phyloP scores from a whole-genome alignment of 345 rosid species.

The Aurinia saxatilis region DNA sequence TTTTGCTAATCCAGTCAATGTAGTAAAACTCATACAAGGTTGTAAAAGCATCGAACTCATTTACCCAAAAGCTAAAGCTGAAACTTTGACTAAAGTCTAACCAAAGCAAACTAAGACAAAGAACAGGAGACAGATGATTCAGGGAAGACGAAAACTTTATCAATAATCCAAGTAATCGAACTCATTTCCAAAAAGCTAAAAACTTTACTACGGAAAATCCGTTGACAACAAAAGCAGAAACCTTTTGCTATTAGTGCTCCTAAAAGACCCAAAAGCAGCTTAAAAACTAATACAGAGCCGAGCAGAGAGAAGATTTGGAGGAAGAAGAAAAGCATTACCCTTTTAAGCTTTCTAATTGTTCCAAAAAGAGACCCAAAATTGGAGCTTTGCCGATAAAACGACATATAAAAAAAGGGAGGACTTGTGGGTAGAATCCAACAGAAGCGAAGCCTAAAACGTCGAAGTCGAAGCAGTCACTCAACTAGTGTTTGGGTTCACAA shows the following conservation, averaged over 20 bases:
- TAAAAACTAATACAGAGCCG: neutral
- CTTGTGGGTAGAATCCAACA: constrained; percentile 10
- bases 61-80: neutral
- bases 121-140: neutral
- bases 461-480: constrained; percentile 14
- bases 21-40: neutral
- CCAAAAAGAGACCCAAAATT: neutral
- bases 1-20: neutral
- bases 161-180: neutral
- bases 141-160: constrained; percentile 10
- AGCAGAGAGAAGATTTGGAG: neutral
- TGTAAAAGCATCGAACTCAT: neutral
- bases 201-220: neutral
- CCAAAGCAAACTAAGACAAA: neutral
- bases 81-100: constrained; percentile 1
- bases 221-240: neutral
- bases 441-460: constrained; percentile 3
- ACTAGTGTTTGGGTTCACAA: constrained; percentile 12
- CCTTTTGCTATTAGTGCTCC: neutral
- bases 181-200: neutral
- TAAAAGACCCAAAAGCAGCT: too few relatives aligned
- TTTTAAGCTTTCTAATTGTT: neutral
- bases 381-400: too few relatives aligned
- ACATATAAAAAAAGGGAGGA: neutral
- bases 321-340: neutral